phyloP scores from a whole-genome alignment of 768 basidiomycete genomes.

The Kwoniella mangroviensis region DNA sequence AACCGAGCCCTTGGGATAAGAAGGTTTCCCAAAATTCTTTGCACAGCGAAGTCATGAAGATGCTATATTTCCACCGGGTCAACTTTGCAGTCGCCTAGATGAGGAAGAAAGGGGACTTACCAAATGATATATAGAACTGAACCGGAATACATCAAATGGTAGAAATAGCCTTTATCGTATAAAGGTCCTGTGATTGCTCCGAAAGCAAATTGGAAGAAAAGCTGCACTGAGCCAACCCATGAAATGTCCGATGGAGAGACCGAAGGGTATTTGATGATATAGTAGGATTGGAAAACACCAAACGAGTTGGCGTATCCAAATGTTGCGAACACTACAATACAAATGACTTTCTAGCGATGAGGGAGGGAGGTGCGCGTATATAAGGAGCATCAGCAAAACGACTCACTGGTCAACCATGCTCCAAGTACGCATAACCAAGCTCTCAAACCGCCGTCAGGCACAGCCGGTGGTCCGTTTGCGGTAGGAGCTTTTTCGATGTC shows the following conservation, averaged over 20 bases:
- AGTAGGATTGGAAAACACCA: constrained; percentile 59
- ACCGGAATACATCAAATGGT: constrained; percentile 29
- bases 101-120: constrained; percentile 14
- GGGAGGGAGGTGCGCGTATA: not conserved
- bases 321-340: constrained; percentile 30
- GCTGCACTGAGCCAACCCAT: constrained; percentile 58
- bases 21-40: constrained; percentile 43
- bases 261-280: constrained; percentile 50
- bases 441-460: constrained; percentile 30
- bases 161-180: constrained; percentile 58
- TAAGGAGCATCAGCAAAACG: not conserved
- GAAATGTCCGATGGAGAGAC: constrained; percentile 52
- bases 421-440: constrained; percentile 30
- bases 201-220: constrained; percentile 55
- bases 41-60: constrained; percentile 45
- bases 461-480: not conserved
- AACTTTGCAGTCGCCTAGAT: not conserved
- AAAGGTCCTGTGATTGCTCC: constrained; percentile 54
- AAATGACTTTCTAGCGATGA: not conserved
- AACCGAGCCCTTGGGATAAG: constrained; percentile 45
- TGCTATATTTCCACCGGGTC: constrained; percentile 8
- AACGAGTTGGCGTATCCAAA: constrained; percentile 56
- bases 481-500: constrained; percentile 2
- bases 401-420: constrained; percentile 17
- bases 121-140: constrained; percentile 41